These are phyloP conservation scores for Xerocomus nothofagi DNA, from an alignment of 1,284 basidiomycete genomes.

Conservation along the genomic window DNA sequence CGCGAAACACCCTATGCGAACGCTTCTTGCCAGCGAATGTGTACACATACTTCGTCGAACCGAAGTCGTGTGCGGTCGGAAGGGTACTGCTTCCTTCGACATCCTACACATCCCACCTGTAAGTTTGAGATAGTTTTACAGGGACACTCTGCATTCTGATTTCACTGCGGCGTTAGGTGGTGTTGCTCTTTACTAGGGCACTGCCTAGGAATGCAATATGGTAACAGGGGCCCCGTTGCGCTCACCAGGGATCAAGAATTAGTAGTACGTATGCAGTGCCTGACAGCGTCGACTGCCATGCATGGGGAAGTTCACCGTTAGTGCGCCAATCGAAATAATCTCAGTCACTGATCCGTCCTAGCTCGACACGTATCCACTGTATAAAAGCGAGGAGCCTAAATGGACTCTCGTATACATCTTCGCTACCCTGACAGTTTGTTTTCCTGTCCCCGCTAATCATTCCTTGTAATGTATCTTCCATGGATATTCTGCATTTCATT, in stretches of 20 bases:
- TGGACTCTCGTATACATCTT: too few relatives aligned
- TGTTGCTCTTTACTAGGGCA: neutral
- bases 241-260: too few relatives aligned
- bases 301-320: neutral
- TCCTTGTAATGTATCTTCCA: conserved; percentile 13
- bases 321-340: neutral
- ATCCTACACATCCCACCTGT: neutral
- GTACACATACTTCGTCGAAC: too few relatives aligned
- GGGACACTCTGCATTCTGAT: neutral
- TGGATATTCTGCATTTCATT: conserved; percentile 5
- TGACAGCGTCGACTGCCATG: neutral
- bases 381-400: conserved; percentile 7
- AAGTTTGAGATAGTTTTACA: neutral
- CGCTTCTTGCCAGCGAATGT: too few relatives aligned
- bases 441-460: neutral
- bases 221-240: neutral
- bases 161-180: conserved; percentile 8
- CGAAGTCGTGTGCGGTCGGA: too few relatives aligned
- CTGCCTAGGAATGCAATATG: neutral
- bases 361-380: neutral
- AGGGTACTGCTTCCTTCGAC: neutral
- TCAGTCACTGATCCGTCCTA: too few relatives aligned
- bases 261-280: neutral
- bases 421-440: neutral
- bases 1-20: too few relatives aligned